Base-by-base conservation (phyloP, 2,329 filamentous ascomycete species). In the Alternaria hordeiaustralica region DNA sequence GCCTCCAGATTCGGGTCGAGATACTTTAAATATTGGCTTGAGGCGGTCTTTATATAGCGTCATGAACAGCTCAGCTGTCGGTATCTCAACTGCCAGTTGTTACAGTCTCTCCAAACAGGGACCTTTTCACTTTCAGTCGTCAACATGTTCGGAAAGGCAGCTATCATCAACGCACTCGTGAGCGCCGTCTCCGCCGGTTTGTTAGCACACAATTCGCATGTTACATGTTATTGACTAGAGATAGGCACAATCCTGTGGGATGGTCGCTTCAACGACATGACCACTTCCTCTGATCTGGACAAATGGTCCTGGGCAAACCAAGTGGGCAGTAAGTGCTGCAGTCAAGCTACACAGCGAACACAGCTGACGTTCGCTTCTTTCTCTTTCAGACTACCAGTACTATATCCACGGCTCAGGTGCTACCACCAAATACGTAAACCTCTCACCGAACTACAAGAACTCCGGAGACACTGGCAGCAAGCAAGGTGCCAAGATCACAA, bases 271-370 rank as follows among this genome's bases (percentile, higher is more conserved):
- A 90, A 90, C 77, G 85, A 87, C 60, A 80, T 89, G 67, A 79
- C 81, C 15, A 81, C 84, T 9, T 83, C 83, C 45, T 71, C 82
- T 3, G 88, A 90, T 75, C 82, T 90, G 28, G 81, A 84, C 71
- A 84, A 85, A 44, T 90, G 89, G 89, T 88, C 86, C 5, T 92
- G 87, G 86, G 84, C 84, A n/a, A 90, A 88, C 77, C 86, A 90
- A 79, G 87, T 90, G 71, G 88, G 88, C 1, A 86, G 88, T 0
- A 50, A 55, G 60, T 93, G 91, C 80, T 90, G 92, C 18, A 21
- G 28, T 7, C 6, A 20, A 9, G 18, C 28, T 18, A 8, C 4
- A 28, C 7, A 7, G 12, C 5, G 6, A 18, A 23, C 15, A 23
- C 15, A 15, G 12, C 49, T 58, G 26, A 57, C 20, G 25, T 20